Evolutionary conservation across 2,329 filamentous ascomycete genomes (phyloP).

Genomic region (Exophiala xenobiotica): DNA sequence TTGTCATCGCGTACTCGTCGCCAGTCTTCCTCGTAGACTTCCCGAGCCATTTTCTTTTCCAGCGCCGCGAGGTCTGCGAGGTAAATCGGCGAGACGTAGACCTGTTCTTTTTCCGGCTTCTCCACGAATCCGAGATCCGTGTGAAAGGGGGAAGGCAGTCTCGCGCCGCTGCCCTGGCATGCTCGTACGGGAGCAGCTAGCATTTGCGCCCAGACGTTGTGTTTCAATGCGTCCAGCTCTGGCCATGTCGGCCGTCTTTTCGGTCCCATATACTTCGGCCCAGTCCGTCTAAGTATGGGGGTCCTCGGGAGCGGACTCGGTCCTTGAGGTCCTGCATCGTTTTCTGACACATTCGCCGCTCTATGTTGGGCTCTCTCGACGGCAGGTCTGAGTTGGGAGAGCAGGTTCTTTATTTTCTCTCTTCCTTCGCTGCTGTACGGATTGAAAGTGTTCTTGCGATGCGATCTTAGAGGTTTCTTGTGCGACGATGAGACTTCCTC

Average conservation of each 20-base stretch:
- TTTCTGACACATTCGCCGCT: background rate
- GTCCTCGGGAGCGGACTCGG: conserved; percentile 8
- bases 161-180: conserved; percentile 22
- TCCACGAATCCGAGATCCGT: conserved; percentile 18
- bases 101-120: conserved; percentile 16
- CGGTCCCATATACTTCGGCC: conserved; percentile 4
- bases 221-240: conserved; percentile 17
- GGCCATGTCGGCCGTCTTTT: conserved; percentile 13
- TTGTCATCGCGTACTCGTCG: background rate
- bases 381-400: conserved; percentile 2
- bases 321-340: background rate
- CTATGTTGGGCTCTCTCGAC: background rate
- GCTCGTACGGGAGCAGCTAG: conserved; percentile 23
- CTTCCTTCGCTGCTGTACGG: conserved; percentile 7
- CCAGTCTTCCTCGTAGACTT: conserved; percentile 9
- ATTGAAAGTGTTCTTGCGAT: conserved; percentile 10
- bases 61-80: conserved; percentile 26
- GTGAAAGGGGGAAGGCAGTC: conserved; percentile 22
- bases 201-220: conserved; percentile 30
- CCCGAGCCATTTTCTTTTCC: conserved; percentile 9
- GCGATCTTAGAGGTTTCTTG: background rate
- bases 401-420: conserved; percentile 3
- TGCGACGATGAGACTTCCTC: background rate
- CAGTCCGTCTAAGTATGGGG: conserved; percentile 11
- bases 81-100: conserved; percentile 21